These are phyloP conservation scores for Xylogone sp. DNA, from an alignment of 2,329 filamentous ascomycete genomes.

Conservation along the genomic window DNA sequence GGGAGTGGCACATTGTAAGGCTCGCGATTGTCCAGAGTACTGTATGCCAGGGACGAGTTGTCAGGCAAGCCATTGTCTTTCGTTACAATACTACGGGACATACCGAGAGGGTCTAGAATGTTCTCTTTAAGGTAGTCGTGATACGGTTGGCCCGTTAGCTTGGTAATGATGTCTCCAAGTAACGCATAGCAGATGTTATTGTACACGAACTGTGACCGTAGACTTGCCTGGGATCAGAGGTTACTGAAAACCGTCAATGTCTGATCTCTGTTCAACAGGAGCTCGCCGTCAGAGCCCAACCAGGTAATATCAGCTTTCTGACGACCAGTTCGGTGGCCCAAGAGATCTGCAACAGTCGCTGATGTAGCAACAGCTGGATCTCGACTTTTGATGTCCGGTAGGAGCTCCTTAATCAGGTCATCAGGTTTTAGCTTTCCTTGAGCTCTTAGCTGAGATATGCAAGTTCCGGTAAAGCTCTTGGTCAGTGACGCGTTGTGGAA, in stretches of 20 bases:
- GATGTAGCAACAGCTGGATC: too few relatives aligned
- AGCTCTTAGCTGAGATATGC: too few relatives aligned
- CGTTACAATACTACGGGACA: constrained; percentile 4
- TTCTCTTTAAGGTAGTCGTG: background rate
- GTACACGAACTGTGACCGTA: constrained; percentile 6
- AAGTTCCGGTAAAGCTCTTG: too few relatives aligned
- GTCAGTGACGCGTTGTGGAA: too few relatives aligned
- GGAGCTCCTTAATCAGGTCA: too few relatives aligned
- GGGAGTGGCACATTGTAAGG: constrained; percentile 4
- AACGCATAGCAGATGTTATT: constrained; percentile 8
- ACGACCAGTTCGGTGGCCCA: constrained; percentile 5
- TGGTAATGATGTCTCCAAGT: constrained; percentile 3
- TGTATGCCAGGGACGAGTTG: constrained; percentile 18
- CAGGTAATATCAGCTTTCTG: background rate
- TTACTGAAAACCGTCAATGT: constrained; percentile 2
- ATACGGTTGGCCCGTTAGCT: constrained; percentile 1
- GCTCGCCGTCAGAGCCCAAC: constrained; percentile 1
- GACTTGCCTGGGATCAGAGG: background rate
- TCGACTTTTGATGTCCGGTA: too few relatives aligned
- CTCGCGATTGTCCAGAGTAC: constrained; percentile 10
- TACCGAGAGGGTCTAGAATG: constrained; percentile 6
- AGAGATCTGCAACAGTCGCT: constrained; percentile 4
- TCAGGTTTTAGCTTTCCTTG: too few relatives aligned
- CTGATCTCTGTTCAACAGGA: constrained; percentile 3
- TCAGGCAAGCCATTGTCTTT: constrained; percentile 6